Evolutionary conservation across 352 stramenopile genomes (phyloP), one percentile per base, ranked within the genome.

Genomic region (Pythium oligandrum): DNA sequence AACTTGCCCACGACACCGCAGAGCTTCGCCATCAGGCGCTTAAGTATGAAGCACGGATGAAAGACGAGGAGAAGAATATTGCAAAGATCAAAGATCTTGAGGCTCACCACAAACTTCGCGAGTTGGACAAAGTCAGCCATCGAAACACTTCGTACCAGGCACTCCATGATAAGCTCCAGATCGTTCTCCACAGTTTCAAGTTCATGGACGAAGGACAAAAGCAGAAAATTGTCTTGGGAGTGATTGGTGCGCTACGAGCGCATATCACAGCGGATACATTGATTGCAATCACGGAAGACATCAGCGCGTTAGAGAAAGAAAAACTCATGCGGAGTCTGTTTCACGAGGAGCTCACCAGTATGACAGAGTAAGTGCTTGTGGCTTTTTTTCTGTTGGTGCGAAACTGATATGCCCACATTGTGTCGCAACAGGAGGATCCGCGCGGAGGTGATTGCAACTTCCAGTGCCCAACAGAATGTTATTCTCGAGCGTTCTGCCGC

Each of bases 141-240:
- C 75, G 69, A 45, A 85, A 76, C 45, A 64, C 73, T 1, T 39
- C 65, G 7, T 50, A 64, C 4, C 63, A 80, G 33, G 71, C 85
- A 37, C 69, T 88, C 50, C 70, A 68, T 39, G 67, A 66, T 5
- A 83, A 83, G 35, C 54, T 86, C 8, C 64, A 73, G 46, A 49
- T 39, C 4, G 73, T 88, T 26, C 59, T 88, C 10, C 65, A 75
- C 34, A 61, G 75, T 46, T 88, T 88, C 53, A 69, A 82, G 58
- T 71, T 82, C 52, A 78, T 86, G 40, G 68, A 73, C 48, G 67
- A 79, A 9, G 38, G 65, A 0, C 73, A 83, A 31, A 88, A 89
- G 40, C 71, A 89, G 26, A 54, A 68, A 3, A 61, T 89, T 11
- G 63, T 89, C 32, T 51, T 85, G 2, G 60, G 68, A 0, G 72